Evolutionary conservation across 176 grass and related monocot genomes (phyloP).

Genomic region (Stipa capillata): DNA sequence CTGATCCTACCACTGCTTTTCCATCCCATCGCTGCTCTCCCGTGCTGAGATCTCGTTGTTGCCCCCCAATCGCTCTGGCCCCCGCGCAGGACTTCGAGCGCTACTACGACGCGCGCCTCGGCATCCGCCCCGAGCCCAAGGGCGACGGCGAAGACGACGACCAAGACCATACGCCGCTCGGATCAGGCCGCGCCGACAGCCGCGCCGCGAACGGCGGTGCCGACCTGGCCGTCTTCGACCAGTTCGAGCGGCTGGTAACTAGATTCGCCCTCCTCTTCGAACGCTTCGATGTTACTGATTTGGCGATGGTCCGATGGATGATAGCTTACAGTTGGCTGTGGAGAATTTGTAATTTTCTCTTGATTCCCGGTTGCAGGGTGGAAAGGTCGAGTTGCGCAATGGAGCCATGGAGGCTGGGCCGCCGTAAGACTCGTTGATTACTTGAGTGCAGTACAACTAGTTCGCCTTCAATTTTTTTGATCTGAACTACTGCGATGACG

Average conservation of each 20-base stretch:
- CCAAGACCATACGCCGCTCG: neutral
- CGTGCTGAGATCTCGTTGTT: slow-evolving; percentile 24
- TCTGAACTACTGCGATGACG: neutral
- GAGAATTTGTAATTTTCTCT: too few relatives aligned
- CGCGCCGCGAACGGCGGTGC: slow-evolving; percentile 14
- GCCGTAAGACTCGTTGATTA: slow-evolving; percentile 22
- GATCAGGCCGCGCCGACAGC: neutral
- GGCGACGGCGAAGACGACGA: neutral
- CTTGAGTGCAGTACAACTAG: neutral
- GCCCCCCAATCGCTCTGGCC: neutral
- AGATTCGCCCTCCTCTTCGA: neutral
- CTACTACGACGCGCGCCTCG: slow-evolving; percentile 46
- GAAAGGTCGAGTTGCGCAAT: slow-evolving; percentile 27
- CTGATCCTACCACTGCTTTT: neutral
- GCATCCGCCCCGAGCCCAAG: slow-evolving; percentile 32
- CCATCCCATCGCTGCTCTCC: too few relatives aligned
- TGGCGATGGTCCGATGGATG: too few relatives aligned
- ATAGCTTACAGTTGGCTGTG: neutral
- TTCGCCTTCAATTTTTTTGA: neutral
- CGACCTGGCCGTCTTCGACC: slow-evolving; percentile 61
- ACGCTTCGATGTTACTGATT: too few relatives aligned
- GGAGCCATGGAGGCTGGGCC: slow-evolving; percentile 33
- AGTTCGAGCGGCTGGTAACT: slow-evolving; percentile 47
- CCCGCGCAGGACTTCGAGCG: slow-evolving; percentile 49
- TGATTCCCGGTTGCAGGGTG: slow-evolving; percentile 32